These are phyloP conservation scores for Luffa aegyptiaca DNA, from an alignment of 306 rosid species.

Conservation along the genomic window DNA sequence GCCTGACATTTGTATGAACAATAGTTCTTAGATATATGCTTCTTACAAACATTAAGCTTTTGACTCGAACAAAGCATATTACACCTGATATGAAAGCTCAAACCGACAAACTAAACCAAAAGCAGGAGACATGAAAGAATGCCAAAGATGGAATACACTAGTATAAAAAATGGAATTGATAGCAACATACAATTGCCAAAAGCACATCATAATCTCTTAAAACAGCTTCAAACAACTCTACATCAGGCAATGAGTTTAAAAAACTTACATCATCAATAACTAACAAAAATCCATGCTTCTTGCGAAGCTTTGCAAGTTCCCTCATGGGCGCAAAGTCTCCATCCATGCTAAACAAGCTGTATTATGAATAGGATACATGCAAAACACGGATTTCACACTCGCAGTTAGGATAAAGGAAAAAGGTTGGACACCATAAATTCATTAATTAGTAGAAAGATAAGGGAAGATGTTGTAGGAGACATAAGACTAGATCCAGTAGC, in stretches of 20 bases:
- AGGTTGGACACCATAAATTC: neutral
- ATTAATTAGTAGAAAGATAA: neutral
- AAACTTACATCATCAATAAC: constrained; percentile 83
- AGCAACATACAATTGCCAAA: neutral
- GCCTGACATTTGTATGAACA: constrained; percentile 35
- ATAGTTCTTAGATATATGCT: neutral
- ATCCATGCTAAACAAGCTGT: constrained; percentile 98
- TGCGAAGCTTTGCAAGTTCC: constrained; percentile 68
- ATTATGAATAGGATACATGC: constrained; percentile 13
- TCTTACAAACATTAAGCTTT: neutral
- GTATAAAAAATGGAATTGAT: neutral
- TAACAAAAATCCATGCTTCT: constrained; percentile 64
- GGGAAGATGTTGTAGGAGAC: neutral
- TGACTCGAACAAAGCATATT: neutral
- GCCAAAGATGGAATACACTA: neutral
- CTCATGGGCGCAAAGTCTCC: constrained; percentile 86
- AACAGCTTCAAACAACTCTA: constrained; percentile 3
- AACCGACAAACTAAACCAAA: neutral
- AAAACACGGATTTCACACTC: neutral
- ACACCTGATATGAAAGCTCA: neutral
- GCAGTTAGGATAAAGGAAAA: neutral
- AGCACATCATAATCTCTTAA: neutral
- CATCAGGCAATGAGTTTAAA: constrained; percentile 16
- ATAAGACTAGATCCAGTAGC: neutral
- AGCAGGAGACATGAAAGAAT: neutral